A percentile compares a stretch with the other conserved stretches of the same genome.
phyloP scores from a whole-genome alignment of 495 filamentous ascomycete species.

The Chaetomidium leptoderma region DNA sequence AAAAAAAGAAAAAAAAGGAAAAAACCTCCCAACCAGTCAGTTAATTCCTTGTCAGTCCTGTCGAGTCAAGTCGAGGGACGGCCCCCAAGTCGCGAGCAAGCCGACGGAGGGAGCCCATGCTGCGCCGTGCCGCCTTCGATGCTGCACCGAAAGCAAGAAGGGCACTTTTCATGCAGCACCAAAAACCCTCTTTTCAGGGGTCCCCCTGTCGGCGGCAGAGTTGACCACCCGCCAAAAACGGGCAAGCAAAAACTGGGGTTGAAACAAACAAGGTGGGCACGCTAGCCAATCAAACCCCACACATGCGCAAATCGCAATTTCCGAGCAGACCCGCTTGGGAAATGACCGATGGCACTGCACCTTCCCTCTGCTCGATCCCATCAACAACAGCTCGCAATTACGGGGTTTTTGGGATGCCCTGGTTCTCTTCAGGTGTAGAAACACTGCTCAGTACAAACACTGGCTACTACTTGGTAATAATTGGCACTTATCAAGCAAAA shows the following conservation, averaged over 20 bases:
- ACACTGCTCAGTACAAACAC: too few species aligned
- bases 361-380: neutral
- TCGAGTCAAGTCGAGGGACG: too few species aligned
- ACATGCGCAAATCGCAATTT: constrained; percentile 11
- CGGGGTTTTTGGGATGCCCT: neutral
- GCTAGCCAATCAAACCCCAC: neutral
- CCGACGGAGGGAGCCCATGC: too few species aligned
- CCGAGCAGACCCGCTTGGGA: constrained; percentile 10
- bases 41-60: too few species aligned
- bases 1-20: too few species aligned
- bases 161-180: neutral
- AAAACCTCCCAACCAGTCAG: too few species aligned
- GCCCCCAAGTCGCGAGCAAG: too few species aligned
- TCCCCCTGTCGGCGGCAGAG: too few species aligned
- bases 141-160: neutral
- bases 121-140: too few species aligned
- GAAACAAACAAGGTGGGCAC: constrained; percentile 9
- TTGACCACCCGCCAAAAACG: neutral
- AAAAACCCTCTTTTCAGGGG: too few species aligned
- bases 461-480: neutral
- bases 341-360: neutral
- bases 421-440: too few species aligned
- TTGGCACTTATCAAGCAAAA: neutral
- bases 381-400: too few species aligned
- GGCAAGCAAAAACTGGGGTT: constrained; percentile 15